Evolutionary conservation across 495 filamentous ascomycete species (phyloP).

Genomic region (Tuber indicum): DNA sequence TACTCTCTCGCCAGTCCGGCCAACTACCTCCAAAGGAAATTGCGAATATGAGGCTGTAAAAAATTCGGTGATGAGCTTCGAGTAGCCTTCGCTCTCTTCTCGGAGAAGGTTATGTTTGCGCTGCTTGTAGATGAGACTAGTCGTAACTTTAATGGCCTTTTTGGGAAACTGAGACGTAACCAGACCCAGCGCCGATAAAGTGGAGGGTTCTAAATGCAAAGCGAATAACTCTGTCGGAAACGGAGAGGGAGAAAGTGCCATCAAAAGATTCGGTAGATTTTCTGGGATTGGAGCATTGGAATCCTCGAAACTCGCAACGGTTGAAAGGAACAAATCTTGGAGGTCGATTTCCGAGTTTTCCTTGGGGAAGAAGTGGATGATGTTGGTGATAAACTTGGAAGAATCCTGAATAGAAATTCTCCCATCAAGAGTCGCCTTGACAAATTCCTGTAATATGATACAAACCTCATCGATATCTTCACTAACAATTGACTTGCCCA

Average conservation of each 20-base stretch:
- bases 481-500: constrained; percentile 53
- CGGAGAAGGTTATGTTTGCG: constrained; percentile 92
- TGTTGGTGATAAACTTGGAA: constrained; percentile 66
- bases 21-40: constrained; percentile 53
- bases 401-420: constrained; percentile 59
- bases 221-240: constrained; percentile 69
- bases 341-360: constrained; percentile 44
- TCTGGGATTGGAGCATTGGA: constrained; percentile 43
- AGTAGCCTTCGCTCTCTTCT: constrained; percentile 93
- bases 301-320: constrained; percentile 67
- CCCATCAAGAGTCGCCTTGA: constrained; percentile 63
- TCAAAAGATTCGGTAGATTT: constrained; percentile 43
- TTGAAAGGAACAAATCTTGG: constrained; percentile 68
- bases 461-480: constrained; percentile 61
- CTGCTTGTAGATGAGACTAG: constrained; percentile 86
- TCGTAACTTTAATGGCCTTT: constrained; percentile 78
- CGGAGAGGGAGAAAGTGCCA: constrained; percentile 61
- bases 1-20: constrained; percentile 63
- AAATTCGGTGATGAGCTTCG: constrained; percentile 79
- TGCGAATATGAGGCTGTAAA: constrained; percentile 57
- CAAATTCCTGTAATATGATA: constrained; percentile 76
- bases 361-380: constrained; percentile 55
- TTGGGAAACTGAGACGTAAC: constrained; percentile 78
- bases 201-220: constrained; percentile 67
- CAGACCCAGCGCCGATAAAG: constrained; percentile 67